Evolutionary conservation across 208 protist genomes (phyloP).

Genomic region (Wallacemonas sp.): DNA sequence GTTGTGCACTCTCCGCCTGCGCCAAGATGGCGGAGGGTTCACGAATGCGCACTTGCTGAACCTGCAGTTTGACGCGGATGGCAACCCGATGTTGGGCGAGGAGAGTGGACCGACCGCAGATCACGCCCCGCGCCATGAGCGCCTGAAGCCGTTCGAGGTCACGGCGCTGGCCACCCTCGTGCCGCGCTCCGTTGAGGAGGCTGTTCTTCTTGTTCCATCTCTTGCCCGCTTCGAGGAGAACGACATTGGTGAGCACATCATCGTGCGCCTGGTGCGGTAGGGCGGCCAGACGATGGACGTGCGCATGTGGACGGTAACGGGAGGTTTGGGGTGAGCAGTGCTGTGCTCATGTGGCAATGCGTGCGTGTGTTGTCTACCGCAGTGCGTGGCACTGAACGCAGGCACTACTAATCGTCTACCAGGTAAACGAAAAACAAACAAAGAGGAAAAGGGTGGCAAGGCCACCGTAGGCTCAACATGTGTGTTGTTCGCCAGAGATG

Average conservation of each 20-base stretch:
- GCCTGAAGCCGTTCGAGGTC: constrained; percentile 74
- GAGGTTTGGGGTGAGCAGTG: no score
- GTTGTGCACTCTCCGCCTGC: constrained; percentile 24
- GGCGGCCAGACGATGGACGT: not conserved
- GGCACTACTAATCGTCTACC: no score
- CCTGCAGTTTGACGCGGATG: constrained; percentile 20
- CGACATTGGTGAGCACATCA: constrained; percentile 41
- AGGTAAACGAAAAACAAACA: no score
- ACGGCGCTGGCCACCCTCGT: constrained; percentile 70
- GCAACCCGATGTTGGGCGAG: constrained; percentile 10
- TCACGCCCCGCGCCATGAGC: constrained; percentile 14
- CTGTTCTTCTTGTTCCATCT: constrained; percentile 69
- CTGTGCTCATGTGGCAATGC: not conserved
- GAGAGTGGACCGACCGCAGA: not conserved
- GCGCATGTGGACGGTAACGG: no score
- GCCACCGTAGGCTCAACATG: no score
- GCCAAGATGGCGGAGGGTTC: constrained; percentile 6
- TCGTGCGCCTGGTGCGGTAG: constrained; percentile 24
- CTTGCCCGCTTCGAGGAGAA: constrained; percentile 66
- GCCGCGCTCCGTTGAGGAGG: constrained; percentile 62
- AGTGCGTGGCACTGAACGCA: not conserved
- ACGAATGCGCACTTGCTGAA: constrained; percentile 17
- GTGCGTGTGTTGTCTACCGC: not conserved
- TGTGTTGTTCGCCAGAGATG: no score
- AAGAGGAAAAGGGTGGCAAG: no score